Base-by-base conservation (phyloP, 2,329 filamentous ascomycete species). In the Botrytis galanthina region DNA sequence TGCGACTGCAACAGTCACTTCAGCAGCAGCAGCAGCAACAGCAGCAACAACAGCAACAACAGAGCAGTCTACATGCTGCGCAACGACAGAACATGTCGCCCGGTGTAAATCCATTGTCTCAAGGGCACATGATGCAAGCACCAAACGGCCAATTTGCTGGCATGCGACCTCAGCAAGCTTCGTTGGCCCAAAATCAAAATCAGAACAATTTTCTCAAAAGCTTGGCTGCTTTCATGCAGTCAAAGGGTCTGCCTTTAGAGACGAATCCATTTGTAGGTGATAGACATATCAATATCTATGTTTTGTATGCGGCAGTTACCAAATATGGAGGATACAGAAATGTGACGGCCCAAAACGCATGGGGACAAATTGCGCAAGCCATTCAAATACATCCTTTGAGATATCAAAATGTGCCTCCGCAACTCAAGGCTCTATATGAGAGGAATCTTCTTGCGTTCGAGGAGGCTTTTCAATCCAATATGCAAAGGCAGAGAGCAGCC, bases 381-480 rank as follows among this genome's bases (percentile, higher is more conserved):
- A 81, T 94, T 67, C 87, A 88, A 7, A 89, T 93, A 66, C 85
- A 86, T 14, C 87, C 87, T 0, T 85, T 87, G 70, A 91, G 93
- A 76, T 84, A 88, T 72, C 91, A 91, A 1, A 87, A 85, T 16
- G 93, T 93, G 0, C 86, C 89, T 3, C 87, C 88, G 73, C 90
- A 96, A 77, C 82, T 98, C 77, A 89, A 90, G 78, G 86, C 87
- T 42, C 87, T 93, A 10, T 97, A 96, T 81, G 91, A 94, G 78
- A 87, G 88, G 51, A 94, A 95, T 77, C 83, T 98, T 9, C 84
- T 88, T 39, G 88, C 90, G 46, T 98, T 97, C 76, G 95, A 98
- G 80, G 88, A 91, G 74, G 88, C 87, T 2, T 92, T 88, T 84
- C 80, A 87, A 51, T 84, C 86, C 48, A 87, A 88, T 77, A 88